A percentile compares a stretch with the other conserved stretches of the same genome.
Evolutionary conservation across 2,329 filamentous ascomycete genomes (phyloP).

Genomic region (Seiridium unicorne): DNA sequence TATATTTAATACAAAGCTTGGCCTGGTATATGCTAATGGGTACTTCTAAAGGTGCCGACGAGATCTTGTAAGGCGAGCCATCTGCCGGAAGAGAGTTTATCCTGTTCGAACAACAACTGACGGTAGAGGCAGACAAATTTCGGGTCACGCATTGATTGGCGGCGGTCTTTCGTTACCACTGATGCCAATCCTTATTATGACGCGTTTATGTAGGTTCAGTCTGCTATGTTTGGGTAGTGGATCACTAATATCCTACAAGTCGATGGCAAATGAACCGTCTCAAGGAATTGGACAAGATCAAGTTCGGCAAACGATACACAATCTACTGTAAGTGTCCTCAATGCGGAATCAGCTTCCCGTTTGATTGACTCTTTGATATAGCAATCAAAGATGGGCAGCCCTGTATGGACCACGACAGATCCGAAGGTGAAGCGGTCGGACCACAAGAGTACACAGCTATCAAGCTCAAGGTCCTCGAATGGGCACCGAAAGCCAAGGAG

Average conservation of each 20-base stretch:
- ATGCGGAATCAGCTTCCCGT: too few species aligned
- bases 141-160: constrained; percentile 88
- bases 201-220: constrained; percentile 64
- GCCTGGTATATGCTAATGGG: too few species aligned
- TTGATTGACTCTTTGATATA: too few species aligned
- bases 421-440: constrained; percentile 75
- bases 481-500: constrained; percentile 73
- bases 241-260: too few species aligned
- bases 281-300: constrained; percentile 86
- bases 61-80: constrained; percentile 51
- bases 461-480: constrained; percentile 89
- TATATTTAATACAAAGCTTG: too few species aligned
- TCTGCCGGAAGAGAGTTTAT: too few species aligned
- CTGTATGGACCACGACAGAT: constrained; percentile 84
- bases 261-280: constrained; percentile 95
- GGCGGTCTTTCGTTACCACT: constrained; percentile 88
- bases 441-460: constrained; percentile 91
- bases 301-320: constrained; percentile 90
- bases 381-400: constrained; percentile 82
- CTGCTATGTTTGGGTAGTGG: too few species aligned
- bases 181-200: constrained; percentile 98
- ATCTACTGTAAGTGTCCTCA: constrained; percentile 59
- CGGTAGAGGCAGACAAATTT: constrained; percentile 56
- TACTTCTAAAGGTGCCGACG: constrained; percentile 49
- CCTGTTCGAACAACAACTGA: too few species aligned